These are phyloP conservation scores for Hyphopichia homilentoma DNA, from an alignment of 805 yeast species.

Conservation along the genomic window DNA sequence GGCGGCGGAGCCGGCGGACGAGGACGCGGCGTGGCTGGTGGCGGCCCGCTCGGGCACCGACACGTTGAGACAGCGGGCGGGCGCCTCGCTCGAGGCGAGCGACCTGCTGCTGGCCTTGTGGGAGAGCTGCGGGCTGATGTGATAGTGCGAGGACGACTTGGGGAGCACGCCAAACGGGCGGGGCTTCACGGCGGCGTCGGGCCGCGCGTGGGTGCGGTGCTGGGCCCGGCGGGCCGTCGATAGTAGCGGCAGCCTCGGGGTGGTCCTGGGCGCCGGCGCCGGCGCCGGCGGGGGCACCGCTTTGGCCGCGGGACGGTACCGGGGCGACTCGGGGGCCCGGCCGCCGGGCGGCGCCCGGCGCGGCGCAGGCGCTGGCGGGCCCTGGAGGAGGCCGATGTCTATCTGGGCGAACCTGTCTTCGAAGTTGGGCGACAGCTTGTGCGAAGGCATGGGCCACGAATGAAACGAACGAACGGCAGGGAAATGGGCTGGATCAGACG, in stretches of 20 bases:
- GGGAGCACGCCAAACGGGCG: too few species aligned
- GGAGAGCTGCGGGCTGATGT: constrained; percentile 4
- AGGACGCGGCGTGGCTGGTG: neutral
- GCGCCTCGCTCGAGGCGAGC: constrained; percentile 5
- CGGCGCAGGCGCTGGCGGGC: too few species aligned
- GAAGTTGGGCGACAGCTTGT: constrained; percentile 19
- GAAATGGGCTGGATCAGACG: too few species aligned
- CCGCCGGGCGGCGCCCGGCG: too few species aligned
- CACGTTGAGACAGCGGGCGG: neutral
- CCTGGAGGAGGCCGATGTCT: constrained; percentile 11
- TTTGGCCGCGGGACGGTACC: constrained; percentile 7
- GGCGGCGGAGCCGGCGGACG: too few species aligned
- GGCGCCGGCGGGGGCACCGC: constrained; percentile 16
- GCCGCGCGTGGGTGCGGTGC: too few species aligned
- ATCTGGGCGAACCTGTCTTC: constrained; percentile 30
- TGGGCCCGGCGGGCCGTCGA: constrained; percentile 19
- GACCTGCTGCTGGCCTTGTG: constrained; percentile 4
- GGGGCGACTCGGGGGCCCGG: too few species aligned
- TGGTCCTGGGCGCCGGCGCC: constrained; percentile 3
- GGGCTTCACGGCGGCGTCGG: too few species aligned
- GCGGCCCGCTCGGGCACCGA: neutral
- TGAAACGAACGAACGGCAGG: too few species aligned
- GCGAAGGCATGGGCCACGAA: constrained; percentile 4
- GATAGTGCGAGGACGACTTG: constrained; percentile 4
- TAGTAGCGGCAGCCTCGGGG: constrained; percentile 7